phyloP scores from a whole-genome alignment of 495 filamentous ascomycete genomes.

The Xanthoparmelia taractica region DNA sequence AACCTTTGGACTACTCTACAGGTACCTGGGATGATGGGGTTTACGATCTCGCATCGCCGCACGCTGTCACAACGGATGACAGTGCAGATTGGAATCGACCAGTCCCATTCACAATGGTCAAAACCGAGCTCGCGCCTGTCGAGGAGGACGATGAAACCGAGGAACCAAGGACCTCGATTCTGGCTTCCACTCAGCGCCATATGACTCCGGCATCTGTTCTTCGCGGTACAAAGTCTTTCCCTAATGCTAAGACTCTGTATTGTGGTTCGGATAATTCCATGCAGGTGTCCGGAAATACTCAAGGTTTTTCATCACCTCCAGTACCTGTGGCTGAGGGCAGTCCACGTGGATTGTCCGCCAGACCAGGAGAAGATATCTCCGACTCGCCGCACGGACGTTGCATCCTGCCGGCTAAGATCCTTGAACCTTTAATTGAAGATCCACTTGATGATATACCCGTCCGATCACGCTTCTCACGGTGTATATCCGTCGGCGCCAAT shows the following conservation, averaged over 20 bases:
- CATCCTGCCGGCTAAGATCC: constrained; percentile 35
- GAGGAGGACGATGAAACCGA: constrained; percentile 57
- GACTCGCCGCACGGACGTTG: constrained; percentile 32
- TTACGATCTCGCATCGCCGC: constrained; percentile 22
- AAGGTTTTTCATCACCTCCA: background rate
- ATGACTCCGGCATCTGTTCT: constrained; percentile 13
- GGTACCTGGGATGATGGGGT: constrained; percentile 5
- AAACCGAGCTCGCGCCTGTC: constrained; percentile 54
- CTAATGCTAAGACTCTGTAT: constrained; percentile 11
- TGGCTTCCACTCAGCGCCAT: constrained; percentile 22
- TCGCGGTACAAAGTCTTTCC: constrained; percentile 23
- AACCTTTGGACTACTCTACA: constrained; percentile 10
- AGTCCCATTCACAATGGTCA: constrained; percentile 37
- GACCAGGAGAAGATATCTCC: background rate
- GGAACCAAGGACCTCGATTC: constrained; percentile 15
- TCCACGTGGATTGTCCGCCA: background rate
- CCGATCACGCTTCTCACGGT: constrained; percentile 8
- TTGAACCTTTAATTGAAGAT: constrained; percentile 31
- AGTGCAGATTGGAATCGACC: constrained; percentile 39
- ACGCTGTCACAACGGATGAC: constrained; percentile 45
- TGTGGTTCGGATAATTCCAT: background rate
- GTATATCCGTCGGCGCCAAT: constrained; percentile 3
- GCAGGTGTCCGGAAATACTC: background rate
- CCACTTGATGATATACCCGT: constrained; percentile 14
- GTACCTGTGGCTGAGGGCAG: background rate